Percentiles rank a stretch among this genome's conserved stretches.
Evolutionary conservation across 1,139 yeast species (phyloP).

Genomic region (Casaregolazyma suthepensis): DNA sequence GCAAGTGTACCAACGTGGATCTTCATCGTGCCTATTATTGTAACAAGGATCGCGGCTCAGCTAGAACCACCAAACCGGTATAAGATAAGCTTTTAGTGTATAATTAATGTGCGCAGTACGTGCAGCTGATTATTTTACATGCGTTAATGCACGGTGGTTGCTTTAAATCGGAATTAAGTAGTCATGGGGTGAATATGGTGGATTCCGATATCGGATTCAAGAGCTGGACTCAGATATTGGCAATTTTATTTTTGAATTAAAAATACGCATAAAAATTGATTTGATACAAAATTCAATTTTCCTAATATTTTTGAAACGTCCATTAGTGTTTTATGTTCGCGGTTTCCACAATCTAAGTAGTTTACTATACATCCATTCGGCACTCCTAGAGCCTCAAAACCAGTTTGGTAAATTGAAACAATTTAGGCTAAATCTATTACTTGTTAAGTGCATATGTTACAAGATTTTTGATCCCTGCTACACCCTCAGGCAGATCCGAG

Average conservation of each 20-base stretch:
- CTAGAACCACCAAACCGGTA: not conserved
- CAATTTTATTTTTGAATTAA: no score
- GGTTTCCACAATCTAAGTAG: not conserved
- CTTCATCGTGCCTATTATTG: not conserved
- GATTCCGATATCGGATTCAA: not conserved
- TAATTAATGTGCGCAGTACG: not conserved
- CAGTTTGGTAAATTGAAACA: not conserved
- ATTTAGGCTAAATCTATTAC: not conserved
- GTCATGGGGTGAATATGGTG: not conserved
- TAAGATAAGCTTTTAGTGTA: not conserved
- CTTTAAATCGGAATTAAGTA: not conserved
- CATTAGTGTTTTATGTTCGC: not conserved
- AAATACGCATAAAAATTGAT: no score
- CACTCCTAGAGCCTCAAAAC: not conserved
- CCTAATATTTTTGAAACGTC: not conserved
- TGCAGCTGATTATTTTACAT: not conserved
- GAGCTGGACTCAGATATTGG: not conserved
- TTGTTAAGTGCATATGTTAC: conserved; percentile 25
- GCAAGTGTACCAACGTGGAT: not conserved
- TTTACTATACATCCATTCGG: not conserved
- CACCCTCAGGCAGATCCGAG: conserved; percentile 45
- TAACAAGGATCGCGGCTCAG: not conserved
- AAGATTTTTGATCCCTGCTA: conserved; percentile 51
- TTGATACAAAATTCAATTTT: not conserved
- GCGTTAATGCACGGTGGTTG: not conserved